Base-by-base conservation (phyloP, 768 basidiomycete genomes). In the Lentinus tigrinus region DNA sequence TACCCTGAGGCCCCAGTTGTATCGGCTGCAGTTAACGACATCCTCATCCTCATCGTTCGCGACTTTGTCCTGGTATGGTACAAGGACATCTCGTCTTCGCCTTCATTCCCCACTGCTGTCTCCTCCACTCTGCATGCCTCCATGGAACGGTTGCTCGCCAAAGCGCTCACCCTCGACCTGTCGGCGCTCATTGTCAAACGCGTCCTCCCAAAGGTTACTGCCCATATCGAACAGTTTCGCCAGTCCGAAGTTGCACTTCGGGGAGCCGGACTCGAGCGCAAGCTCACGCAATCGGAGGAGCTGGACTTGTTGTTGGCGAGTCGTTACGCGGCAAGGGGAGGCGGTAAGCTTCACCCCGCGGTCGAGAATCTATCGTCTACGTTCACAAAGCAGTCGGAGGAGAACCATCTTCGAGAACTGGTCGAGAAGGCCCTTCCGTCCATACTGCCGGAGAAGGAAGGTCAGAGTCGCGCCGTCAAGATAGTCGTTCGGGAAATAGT, bases 31-130 rank as follows among this genome's bases (percentile, higher is more conserved):
- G 67, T 96, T 9, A 89, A 95, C 62, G 87, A 89, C 31, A 82
- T 96, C 51, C 81, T 96, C 52, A 80, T 82, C n/a, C 80, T 93
- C 67, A 81, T 93, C 58, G 85, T 92, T 24, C 79, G 89, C 49
- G 93, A 95, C 75, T 98, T 97, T 70, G 85, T 99, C 19, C 74
- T 87, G 52, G 83, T 83, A 13, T 99, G 96, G 96, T 99, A 96
- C 77, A 79, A 80, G 63, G 82, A 85, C 17, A 78, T 98, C 37
- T 98, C 96, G 5, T 80, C 86, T 11, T 95, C 93, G 0, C 85
- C 91, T 4, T 84, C 93, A 3, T 98, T 99, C 70, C 95, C 96
- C 19, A 80, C 84, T 58, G 88, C 93, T 9, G 87, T 96, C 48
- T 91, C 94, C 2, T 75, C 77, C 1, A 79, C 89, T 9, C 74